Conservation (phyloP, 73 alveolate genomes). For the Tetrahymena elliotti region DNA sequence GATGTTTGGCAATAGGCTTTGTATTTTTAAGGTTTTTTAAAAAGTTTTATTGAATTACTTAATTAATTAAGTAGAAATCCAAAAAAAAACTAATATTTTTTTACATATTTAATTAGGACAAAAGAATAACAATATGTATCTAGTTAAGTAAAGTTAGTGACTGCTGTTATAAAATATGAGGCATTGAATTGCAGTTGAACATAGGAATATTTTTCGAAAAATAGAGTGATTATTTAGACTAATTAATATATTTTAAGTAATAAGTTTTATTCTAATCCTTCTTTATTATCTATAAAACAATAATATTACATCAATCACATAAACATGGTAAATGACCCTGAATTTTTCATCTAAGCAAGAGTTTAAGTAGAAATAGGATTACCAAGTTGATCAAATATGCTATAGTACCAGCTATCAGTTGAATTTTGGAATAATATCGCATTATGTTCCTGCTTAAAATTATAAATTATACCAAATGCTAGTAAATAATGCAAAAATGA, state of each 20-base stretch:
- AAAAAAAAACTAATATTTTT: background rate
- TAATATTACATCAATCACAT: background rate
- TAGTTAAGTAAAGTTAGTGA: background rate
- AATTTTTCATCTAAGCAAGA: background rate
- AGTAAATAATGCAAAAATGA: too few species aligned
- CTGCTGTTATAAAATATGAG: background rate
- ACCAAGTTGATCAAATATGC: background rate
- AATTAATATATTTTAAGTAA: background rate
- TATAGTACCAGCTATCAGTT: background rate
- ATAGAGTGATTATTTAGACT: background rate
- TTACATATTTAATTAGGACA: background rate
- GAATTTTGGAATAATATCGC: background rate
- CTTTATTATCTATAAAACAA: too few species aligned
- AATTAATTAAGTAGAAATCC: background rate
- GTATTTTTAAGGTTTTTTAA: background rate
- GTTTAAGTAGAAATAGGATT: background rate
- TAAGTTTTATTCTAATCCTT: background rate
- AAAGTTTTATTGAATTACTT: background rate
- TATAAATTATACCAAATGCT: background rate
- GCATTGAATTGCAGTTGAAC: background rate
- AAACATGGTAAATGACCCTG: too few species aligned
- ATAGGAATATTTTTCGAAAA: background rate
- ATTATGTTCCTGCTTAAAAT: background rate
- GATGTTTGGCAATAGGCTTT: background rate
- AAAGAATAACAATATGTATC: background rate